A percentile compares a stretch with the other conserved stretches of the same genome.
phyloP scores from a whole-genome alignment of 2,329 filamentous ascomycete genomes.

The Microcyclosporella mali region DNA sequence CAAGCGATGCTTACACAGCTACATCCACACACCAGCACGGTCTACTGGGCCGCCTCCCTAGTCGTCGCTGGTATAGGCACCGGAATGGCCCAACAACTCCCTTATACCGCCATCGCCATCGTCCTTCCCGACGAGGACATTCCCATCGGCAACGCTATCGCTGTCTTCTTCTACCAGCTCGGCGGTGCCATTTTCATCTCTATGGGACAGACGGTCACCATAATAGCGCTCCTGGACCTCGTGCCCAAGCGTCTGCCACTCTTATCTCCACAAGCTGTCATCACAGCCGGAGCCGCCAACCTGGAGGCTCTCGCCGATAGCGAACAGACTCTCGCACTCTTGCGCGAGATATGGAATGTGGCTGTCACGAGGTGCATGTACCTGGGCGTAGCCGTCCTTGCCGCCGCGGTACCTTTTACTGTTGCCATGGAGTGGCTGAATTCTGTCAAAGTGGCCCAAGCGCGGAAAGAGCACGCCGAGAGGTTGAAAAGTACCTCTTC shows the following conservation, averaged over 20 bases:
- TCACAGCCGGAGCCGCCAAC: slow-evolving; percentile 51
- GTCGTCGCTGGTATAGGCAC: slow-evolving; percentile 37
- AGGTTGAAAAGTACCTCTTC: too few species aligned
- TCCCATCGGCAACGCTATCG: slow-evolving; percentile 42
- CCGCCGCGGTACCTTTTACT: too few species aligned
- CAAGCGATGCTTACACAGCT: slow-evolving; percentile 42
- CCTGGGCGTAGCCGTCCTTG: too few species aligned
- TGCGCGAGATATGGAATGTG: too few species aligned
- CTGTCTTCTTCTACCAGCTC: slow-evolving; percentile 45
- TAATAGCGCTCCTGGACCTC: slow-evolving; percentile 43
- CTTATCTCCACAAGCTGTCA: slow-evolving; percentile 38
- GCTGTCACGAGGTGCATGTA: too few species aligned
- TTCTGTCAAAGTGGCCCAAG: too few species aligned
- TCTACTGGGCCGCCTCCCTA: slow-evolving; percentile 41
- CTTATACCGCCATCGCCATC: slow-evolving; percentile 42
- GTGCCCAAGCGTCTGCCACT: slow-evolving; percentile 34
- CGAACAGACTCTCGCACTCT: too few species aligned
- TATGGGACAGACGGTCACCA: slow-evolving; percentile 47
- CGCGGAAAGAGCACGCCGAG: too few species aligned
- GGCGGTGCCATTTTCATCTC: slow-evolving; percentile 46
- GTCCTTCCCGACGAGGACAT: slow-evolving; percentile 39
- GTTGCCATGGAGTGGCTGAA: too few species aligned
- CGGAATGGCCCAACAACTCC: slow-evolving; percentile 45
- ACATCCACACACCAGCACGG: slow-evolving; percentile 31
- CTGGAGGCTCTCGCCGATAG: too few species aligned